Evolutionary conservation across 1,284 basidiomycete genomes (phyloP).

Genomic region (Trichosporon sp.): DNA sequence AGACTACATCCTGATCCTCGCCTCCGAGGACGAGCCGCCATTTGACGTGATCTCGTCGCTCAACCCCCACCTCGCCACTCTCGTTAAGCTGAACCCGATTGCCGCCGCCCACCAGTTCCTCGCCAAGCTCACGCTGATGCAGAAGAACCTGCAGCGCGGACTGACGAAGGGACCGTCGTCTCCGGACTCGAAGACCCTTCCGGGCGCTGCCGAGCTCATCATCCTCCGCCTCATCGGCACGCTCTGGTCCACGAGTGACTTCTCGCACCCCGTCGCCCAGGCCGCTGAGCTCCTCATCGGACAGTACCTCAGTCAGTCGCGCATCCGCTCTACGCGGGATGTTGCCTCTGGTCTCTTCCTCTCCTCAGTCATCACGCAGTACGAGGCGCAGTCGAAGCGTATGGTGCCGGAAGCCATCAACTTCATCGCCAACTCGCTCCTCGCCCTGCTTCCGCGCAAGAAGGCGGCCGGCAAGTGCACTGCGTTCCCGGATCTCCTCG

Average conservation of each 20-base stretch:
- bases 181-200: constrained; percentile 78
- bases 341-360: constrained; percentile 85
- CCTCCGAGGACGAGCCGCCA: constrained; percentile 66
- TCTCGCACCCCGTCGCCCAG: constrained; percentile 84
- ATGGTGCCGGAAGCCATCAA: constrained; percentile 88
- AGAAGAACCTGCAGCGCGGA: constrained; percentile 88
- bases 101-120: constrained; percentile 78
- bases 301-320: constrained; percentile 82
- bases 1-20: constrained; percentile 82
- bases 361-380: constrained; percentile 78
- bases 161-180: constrained; percentile 72
- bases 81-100: constrained; percentile 80
- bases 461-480: constrained; percentile 59
- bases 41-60: constrained; percentile 66
- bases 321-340: constrained; percentile 74
- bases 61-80: constrained; percentile 77
- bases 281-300: constrained; percentile 86
- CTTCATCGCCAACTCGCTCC: constrained; percentile 71
- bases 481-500: constrained; percentile 40
- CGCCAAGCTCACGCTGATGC: constrained; percentile 83
- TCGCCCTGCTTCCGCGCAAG: constrained; percentile 69
- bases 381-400: constrained; percentile 80
- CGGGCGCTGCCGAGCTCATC: constrained; percentile 77
- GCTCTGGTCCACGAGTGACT: constrained; percentile 92
- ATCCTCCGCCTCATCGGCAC: constrained; percentile 78